Percentiles rank a stretch among this genome's conserved stretches.
phyloP scores from a whole-genome alignment of 2,329 filamentous ascomycete genomes.

The Trichoderma hamatum region DNA sequence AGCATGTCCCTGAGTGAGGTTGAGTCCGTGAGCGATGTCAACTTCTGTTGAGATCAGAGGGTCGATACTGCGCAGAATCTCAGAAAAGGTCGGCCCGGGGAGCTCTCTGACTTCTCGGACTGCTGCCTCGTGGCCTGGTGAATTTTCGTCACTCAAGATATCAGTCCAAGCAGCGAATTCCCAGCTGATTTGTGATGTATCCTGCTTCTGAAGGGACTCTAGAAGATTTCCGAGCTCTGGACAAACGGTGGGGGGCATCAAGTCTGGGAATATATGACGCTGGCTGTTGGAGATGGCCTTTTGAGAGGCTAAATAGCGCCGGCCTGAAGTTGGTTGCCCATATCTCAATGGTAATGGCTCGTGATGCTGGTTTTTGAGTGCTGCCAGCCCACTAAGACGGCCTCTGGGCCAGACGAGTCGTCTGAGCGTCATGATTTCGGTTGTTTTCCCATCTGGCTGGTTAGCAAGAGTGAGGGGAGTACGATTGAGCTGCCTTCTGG shows the following conservation, averaged over 20 bases:
- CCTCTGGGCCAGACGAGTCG: constrained; percentile 34
- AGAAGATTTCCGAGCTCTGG: constrained; percentile 36
- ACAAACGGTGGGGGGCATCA: constrained; percentile 26
- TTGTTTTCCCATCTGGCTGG: background rate
- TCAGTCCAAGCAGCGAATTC: constrained; percentile 37
- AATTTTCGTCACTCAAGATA: constrained; percentile 30
- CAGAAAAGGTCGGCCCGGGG: constrained; percentile 61
- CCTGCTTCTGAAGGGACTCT: constrained; percentile 38
- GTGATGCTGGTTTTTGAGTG: constrained; percentile 29
- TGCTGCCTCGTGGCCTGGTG: constrained; percentile 33
- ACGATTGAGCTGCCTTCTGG: constrained; percentile 6
- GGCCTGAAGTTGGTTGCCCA: constrained; percentile 33
- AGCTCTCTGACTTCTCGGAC: constrained; percentile 45
- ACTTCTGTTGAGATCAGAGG: constrained; percentile 54
- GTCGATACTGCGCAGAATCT: constrained; percentile 65
- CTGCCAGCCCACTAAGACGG: constrained; percentile 32
- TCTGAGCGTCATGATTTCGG: constrained; percentile 37
- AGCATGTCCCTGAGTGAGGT: constrained; percentile 45
- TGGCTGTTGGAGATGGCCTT: constrained; percentile 22
- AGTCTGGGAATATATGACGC: constrained; percentile 23
- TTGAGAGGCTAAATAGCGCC: constrained; percentile 35
- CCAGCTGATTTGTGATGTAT: constrained; percentile 32
- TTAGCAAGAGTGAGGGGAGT: background rate
- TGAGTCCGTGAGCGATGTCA: constrained; percentile 50
- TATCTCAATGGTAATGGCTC: constrained; percentile 33